These are phyloP conservation scores for Aspergillus sp. DNA, from an alignment of 2,329 filamentous ascomycete genomes.

Conservation along the genomic window DNA sequence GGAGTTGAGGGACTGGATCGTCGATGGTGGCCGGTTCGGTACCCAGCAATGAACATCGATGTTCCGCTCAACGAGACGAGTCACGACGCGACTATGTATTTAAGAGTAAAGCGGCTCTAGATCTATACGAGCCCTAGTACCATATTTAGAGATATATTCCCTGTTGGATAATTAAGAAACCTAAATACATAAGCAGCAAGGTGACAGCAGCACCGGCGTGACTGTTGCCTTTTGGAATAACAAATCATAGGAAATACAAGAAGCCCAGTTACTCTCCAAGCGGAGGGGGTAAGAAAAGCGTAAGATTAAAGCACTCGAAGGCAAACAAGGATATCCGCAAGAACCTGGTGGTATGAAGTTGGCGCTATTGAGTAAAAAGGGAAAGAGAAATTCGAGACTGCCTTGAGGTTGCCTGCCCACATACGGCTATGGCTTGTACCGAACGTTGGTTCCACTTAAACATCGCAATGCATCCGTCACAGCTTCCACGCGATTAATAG, in stretches of 20 bases:
- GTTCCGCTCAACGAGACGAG: not conserved
- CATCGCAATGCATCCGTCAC: conserved; percentile 15
- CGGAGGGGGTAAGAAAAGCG: conserved; percentile 19
- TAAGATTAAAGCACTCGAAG: conserved; percentile 23
- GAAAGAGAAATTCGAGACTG: conserved; percentile 15
- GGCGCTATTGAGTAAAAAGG: conserved; percentile 22
- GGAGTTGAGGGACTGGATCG: conserved; percentile 54
- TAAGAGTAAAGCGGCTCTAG: not conserved
- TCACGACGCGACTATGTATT: conserved; percentile 1
- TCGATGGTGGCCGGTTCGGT: conserved; percentile 40
- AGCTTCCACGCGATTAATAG: conserved; percentile 61
- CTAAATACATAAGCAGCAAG: conserved; percentile 35
- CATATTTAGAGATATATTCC: conserved; percentile 15
- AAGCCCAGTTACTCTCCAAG: conserved; percentile 21
- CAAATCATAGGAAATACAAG: conserved; percentile 25
- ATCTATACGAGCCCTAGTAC: not conserved
- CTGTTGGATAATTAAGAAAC: conserved; percentile 29
- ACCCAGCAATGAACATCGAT: conserved; percentile 17
- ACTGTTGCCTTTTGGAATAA: conserved; percentile 29
- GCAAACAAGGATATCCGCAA: conserved; percentile 39
- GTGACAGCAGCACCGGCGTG: conserved; percentile 25
- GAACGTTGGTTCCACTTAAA: conserved; percentile 19
- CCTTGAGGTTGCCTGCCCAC: conserved; percentile 14
- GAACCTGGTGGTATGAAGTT: conserved; percentile 32
- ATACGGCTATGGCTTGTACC: conserved; percentile 15